Evolutionary conservation across 2,329 filamentous ascomycete genomes (phyloP), one percentile per base, ranked within the genome.

Genomic region (Monosporascus sp.): DNA sequence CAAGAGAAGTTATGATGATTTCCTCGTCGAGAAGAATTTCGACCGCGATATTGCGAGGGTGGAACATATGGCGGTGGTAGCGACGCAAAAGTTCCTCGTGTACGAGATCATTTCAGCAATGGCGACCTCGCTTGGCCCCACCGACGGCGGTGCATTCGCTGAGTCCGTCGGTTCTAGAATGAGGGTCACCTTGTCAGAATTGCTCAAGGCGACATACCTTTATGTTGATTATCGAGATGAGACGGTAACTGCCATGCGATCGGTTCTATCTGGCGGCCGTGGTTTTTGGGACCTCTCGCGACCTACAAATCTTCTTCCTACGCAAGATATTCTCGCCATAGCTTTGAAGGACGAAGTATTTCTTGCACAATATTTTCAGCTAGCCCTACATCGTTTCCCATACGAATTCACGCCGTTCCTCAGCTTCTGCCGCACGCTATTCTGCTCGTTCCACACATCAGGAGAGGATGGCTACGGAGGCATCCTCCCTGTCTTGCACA

Each of bases 321-420:
- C 63, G 50, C 63, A 69, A 47, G 68, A 74, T 38, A 61, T 75
- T 20, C 62, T 70, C 37, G 62, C 62, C 14, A 58, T 67, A 11
- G 68, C 87, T 57, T 70, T 85, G 24, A 70, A 77, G 18, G 82
- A 89, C 57, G 68, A 75, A 20, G 64, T 75, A 6, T 69, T 90
- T 18, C 76, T 87, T 63, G 76, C 76, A 22, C 75, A 72, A 49
- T 83, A 79, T 56, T 82, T 96, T 35, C 75, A 81, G 48, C 81
- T 88, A 65, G 84, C 92, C 6, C 79, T 87, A 44, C 80, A 82
- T 55, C 85, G 93, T 52, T 97, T 91, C 65, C 93, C 93, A 0
- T 93, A 89, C 68, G 93, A 97, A 70, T 85, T 89, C 47, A 70
- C 85, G 3, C 90, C 92, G 1, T 90, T 96, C 62, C 72, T 95